phyloP scores from a whole-genome alignment of 305 asterid species.

The Ilex paraguariensis region DNA sequence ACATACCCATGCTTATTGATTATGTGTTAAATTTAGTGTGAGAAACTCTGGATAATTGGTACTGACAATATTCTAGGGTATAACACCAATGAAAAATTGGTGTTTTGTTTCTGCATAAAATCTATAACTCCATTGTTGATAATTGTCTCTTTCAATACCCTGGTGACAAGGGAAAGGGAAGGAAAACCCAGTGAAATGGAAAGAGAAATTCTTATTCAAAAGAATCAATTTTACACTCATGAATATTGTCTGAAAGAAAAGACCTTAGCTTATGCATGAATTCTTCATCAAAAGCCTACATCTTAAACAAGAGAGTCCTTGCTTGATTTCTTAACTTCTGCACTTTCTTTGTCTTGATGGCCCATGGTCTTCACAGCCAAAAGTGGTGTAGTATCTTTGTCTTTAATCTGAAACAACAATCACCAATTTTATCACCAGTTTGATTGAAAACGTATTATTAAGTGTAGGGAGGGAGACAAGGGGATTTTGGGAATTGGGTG shows the following conservation, averaged over 20 bases:
- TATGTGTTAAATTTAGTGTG: too few species aligned
- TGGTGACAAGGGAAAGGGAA: too few species aligned
- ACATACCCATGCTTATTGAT: too few species aligned
- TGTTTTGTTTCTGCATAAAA: too few species aligned
- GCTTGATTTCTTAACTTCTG: conserved; percentile 17
- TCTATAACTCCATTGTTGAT: too few species aligned
- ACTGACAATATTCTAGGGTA: too few species aligned
- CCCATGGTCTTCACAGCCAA: conserved; percentile 25
- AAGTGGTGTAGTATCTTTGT: conserved; percentile 42
- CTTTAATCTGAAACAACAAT: conserved; percentile 37
- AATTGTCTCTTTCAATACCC: too few species aligned
- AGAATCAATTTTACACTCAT: conserved; percentile 11
- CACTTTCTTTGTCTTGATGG: conserved; percentile 38
- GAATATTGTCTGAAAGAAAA: conserved; percentile 6
- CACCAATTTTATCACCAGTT: not conserved
- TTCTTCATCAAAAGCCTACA: conserved; percentile 11
- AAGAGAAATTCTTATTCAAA: too few species aligned
- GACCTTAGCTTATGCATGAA: conserved; percentile 4
- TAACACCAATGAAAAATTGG: too few species aligned
- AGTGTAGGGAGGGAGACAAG: not conserved
- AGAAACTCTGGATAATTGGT: too few species aligned
- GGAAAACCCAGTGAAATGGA: too few species aligned
- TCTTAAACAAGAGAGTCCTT: conserved; percentile 35
- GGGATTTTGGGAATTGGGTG: not conserved
- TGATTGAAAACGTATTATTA: not conserved